These are phyloP conservation scores for Parietaria judaica DNA, from an alignment of 306 rosid species.

Conservation along the genomic window DNA sequence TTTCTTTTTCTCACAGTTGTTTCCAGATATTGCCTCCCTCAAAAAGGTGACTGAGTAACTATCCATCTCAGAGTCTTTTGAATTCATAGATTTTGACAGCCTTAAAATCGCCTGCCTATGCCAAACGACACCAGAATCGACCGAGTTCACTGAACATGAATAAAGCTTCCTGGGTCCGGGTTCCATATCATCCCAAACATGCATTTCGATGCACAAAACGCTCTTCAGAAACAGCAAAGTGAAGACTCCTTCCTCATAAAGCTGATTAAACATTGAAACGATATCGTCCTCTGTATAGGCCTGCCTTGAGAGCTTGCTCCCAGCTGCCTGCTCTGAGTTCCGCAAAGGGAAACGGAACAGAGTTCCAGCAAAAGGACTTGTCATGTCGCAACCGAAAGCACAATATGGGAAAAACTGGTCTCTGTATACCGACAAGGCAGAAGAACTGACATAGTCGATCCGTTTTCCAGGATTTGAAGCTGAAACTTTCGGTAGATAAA, in stretches of 20 bases:
- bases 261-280: slow-evolving; percentile 80
- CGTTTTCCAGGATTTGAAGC: slow-evolving; percentile 94
- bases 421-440: slow-evolving; percentile 54
- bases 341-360: slow-evolving; percentile 91
- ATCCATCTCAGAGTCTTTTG: slow-evolving; percentile 48
- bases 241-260: slow-evolving; percentile 79
- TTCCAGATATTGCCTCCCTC: slow-evolving; percentile 53
- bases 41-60: slow-evolving; percentile 56
- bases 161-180: slow-evolving; percentile 59
- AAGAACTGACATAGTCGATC: slow-evolving; percentile 71
- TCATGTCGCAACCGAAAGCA: slow-evolving; percentile 93
- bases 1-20: slow-evolving; percentile 44
- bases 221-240: slow-evolving; percentile 79
- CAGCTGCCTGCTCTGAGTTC: slow-evolving; percentile 59
- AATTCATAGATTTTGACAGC: slow-evolving; percentile 48
- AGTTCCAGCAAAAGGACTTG: slow-evolving; percentile 67
- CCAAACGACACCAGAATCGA: slow-evolving; percentile 44
- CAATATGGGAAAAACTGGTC: slow-evolving; percentile 90
- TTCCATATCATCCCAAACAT: slow-evolving; percentile 66
- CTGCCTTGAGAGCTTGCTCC: slow-evolving; percentile 91
- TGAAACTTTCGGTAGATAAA: slow-evolving; percentile 82
- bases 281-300: slow-evolving; percentile 68
- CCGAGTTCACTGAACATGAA: slow-evolving; percentile 69
- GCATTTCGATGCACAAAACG: slow-evolving; percentile 66
- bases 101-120: slow-evolving; percentile 81